Evolutionary conservation across 2,329 filamentous ascomycete species (phyloP).

Genomic region (Epichloe scottii): DNA sequence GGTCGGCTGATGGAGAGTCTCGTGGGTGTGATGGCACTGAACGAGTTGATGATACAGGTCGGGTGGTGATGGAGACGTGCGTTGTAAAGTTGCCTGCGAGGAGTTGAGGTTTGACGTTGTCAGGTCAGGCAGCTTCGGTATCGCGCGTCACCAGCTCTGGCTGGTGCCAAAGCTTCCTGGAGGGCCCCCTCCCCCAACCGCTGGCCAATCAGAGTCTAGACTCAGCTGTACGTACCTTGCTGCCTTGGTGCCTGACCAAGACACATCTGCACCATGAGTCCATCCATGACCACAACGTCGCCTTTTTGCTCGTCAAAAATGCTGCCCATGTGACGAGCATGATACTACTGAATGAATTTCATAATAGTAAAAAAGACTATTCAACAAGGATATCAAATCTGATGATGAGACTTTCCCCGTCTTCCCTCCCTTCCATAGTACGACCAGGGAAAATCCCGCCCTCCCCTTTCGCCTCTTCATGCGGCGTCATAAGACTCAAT

Average conservation of each 20-base stretch:
- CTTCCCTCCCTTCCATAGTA: not conserved
- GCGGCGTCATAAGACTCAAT: not conserved
- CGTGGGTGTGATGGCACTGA: not conserved
- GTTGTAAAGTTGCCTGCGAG: conserved; percentile 1
- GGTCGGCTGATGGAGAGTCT: conserved; percentile 8
- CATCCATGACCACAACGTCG: too few relatives aligned
- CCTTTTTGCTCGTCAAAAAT: too few relatives aligned
- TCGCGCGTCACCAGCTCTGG: conserved; percentile 26
- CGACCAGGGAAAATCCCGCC: not conserved
- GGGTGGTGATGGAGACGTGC: not conserved
- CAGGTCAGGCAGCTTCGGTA: conserved; percentile 30
- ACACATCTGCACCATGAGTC: too few relatives aligned
- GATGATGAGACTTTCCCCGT: not conserved
- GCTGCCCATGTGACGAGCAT: too few relatives aligned
- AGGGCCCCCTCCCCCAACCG: too few relatives aligned
- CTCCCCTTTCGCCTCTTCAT: not conserved
- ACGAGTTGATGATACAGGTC: not conserved
- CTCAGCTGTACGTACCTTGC: not conserved
- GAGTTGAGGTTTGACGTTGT: not conserved
- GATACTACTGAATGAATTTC: not conserved
- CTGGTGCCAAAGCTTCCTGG: not conserved
- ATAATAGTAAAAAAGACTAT: conserved; percentile 3
- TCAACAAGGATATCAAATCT: conserved; percentile 5
- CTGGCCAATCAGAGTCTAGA: not conserved
- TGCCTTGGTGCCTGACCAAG: conserved; percentile 3